Percentiles rank a stretch among this genome's conserved stretches.
Evolutionary conservation across 768 basidiomycete species (phyloP).

Genomic region (Boletus eberwhitei): DNA sequence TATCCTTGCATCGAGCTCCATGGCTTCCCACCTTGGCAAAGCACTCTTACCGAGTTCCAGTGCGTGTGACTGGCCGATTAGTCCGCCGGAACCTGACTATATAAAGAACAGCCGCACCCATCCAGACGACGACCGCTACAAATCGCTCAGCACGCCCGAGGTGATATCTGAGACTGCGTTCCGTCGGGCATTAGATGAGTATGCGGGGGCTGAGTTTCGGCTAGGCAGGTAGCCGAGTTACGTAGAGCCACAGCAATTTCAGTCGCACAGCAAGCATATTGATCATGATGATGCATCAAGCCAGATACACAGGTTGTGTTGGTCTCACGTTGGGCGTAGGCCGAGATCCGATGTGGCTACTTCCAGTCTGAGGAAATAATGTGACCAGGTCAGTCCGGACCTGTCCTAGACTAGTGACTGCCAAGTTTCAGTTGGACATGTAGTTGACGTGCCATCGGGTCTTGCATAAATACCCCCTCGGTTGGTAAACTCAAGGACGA

Average conservation of each 20-base stretch:
- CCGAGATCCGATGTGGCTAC: too few species aligned
- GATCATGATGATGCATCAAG: too few species aligned
- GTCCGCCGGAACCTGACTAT: slow-evolving; percentile 3
- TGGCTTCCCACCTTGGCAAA: slow-evolving; percentile 85
- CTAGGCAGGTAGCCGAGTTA: slow-evolving; percentile 57
- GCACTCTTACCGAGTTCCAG: slow-evolving; percentile 78
- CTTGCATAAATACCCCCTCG: slow-evolving; percentile 24
- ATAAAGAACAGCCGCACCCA: slow-evolving; percentile 19
- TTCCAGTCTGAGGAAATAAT: too few species aligned
- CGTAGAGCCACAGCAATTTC: slow-evolving; percentile 3
- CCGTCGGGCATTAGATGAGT: slow-evolving; percentile 70
- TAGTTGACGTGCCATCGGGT: background rate
- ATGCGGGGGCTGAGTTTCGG: slow-evolving; percentile 70
- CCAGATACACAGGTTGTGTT: too few species aligned
- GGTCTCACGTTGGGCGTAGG: too few species aligned
- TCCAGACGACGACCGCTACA: slow-evolving; percentile 11
- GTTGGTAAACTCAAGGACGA: background rate
- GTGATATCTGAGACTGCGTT: slow-evolving; percentile 56
- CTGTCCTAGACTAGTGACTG: background rate
- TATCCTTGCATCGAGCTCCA: slow-evolving; percentile 58
- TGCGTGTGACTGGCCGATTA: slow-evolving; percentile 34
- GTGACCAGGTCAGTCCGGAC: background rate
- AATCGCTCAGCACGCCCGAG: slow-evolving; percentile 1
- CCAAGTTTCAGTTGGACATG: background rate
- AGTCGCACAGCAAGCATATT: background rate